phyloP scores from a whole-genome alignment of 176 grass and related monocot genomes.

The Olyra latifolia region DNA sequence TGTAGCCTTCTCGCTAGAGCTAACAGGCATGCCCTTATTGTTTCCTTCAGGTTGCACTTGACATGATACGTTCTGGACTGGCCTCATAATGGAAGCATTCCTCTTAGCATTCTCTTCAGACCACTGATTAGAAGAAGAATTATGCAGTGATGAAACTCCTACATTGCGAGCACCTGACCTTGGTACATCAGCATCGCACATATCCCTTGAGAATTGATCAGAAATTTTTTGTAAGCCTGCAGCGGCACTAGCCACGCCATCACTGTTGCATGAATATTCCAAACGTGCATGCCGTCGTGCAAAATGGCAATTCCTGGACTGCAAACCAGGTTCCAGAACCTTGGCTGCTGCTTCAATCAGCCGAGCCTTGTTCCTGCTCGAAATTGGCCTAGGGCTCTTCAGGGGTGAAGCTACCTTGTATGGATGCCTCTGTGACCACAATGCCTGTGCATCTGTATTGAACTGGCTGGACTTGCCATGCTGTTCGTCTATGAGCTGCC shows the following conservation, averaged over 20 bases:
- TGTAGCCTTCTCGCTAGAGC: conserved; percentile 21
- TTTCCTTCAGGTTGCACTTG: conserved; percentile 41
- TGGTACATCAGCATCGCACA: not conserved
- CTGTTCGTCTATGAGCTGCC: not conserved
- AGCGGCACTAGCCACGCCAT: not conserved
- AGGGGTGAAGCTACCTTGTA: conserved; percentile 46
- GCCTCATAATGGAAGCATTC: conserved; percentile 30
- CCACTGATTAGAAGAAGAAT: conserved; percentile 18
- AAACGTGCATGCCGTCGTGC: conserved; percentile 29
- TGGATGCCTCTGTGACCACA: conserved; percentile 34
- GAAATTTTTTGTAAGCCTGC: not conserved
- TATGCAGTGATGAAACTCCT: conserved; percentile 19
- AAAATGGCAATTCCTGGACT: conserved; percentile 32
- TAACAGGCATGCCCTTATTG: conserved; percentile 28
- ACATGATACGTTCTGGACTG: conserved; percentile 18
- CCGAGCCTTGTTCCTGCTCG: conserved; percentile 55
- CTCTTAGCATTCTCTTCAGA: conserved; percentile 33
- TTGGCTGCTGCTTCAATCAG: conserved; percentile 66
- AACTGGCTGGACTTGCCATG: conserved; percentile 8
- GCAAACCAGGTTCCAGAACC: conserved; percentile 67
- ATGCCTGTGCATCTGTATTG: conserved; percentile 7
- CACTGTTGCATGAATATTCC: conserved; percentile 16
- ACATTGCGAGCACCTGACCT: not conserved
- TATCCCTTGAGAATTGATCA: conserved; percentile 23
- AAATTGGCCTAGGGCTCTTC: conserved; percentile 61